Base-by-base conservation (phyloP, 306 rosid species). In the Ormosia emarginata region DNA sequence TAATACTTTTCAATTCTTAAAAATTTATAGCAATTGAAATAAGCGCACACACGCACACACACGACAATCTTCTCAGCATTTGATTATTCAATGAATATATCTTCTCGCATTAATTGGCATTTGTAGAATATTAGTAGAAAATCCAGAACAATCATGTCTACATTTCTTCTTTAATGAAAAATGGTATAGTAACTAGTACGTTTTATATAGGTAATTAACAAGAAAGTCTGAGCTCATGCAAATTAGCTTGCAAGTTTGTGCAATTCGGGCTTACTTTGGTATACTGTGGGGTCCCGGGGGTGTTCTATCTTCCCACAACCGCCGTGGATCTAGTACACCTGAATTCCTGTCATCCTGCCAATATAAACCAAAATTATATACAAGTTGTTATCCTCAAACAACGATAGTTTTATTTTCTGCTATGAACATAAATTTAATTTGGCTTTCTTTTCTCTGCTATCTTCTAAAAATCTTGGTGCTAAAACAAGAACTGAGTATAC, bases 341-440 rank as follows among this genome's bases (percentile, higher is more conserved):
- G 85, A 62, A 65, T 6, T 71, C 84, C 88, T 78, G 11, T 82
- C 85, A 79, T 64, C 91, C 94, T 93, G 82, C 14, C 55, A 47
- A 80, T 80, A 79, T 33, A 46, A 40, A 65, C 69, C 44, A 64
- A 70, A 59, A 36, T 64, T 30, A 69, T 15, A 41, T 4, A 24
- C 57, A 36, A 14, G 1, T 29, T 69, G 14, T 73, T 17, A 59
- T 71, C 41, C 36, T 34, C 59, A 56, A 52, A 49, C 52, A 67
- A 32, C 71, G 8, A 52, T 57, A 56, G 47, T 39, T 75, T 58
- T 47, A 33, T n/a, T 79, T 50, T 68, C 10, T 70, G 32, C 37
- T 59, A 43, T 63, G 36, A 67, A 66, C 74, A 71, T 17, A 56
- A 65, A 46, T 33, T 18, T 41, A 40, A 12, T 46, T 50, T 53